Percentiles rank a stretch among this genome's conserved stretches.
Evolutionary conservation across 108 stramenopile species (phyloP).

Genomic region (Skeletonema tropicum): DNA sequence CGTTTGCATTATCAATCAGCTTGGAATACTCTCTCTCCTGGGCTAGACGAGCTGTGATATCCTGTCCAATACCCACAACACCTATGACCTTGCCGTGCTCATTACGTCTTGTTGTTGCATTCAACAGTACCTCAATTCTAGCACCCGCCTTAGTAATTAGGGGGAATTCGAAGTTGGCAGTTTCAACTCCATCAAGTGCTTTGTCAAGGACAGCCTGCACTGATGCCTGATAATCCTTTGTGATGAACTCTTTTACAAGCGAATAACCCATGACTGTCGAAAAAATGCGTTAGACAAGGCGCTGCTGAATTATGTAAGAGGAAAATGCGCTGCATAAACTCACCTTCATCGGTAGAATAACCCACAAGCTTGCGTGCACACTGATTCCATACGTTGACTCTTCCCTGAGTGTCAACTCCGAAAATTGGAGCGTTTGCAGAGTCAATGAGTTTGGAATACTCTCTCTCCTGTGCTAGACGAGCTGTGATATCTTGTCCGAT

Average conservation of each 20-base stretch:
- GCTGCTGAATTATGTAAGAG: too few species aligned
- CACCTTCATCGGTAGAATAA: not conserved
- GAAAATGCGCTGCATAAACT: not conserved
- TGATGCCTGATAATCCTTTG: constrained; percentile 28
- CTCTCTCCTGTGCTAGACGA: constrained; percentile 52
- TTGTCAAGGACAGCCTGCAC: constrained; percentile 53
- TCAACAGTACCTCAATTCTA: constrained; percentile 59
- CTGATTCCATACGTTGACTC: constrained; percentile 72
- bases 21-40: constrained; percentile 44
- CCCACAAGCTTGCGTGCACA: constrained; percentile 18
- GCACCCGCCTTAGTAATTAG: constrained; percentile 59
- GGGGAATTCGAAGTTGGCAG: constrained; percentile 48
- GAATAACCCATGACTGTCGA: constrained; percentile 44
- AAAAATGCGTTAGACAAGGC: too few species aligned
- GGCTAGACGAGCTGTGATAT: constrained; percentile 46
- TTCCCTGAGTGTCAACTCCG: constrained; percentile 74
- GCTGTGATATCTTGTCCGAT: constrained; percentile 80
- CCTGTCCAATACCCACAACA: constrained; percentile 68
- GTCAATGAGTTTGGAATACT: constrained; percentile 75
- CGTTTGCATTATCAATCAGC: constrained; percentile 49
- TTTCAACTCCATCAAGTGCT: constrained; percentile 45
- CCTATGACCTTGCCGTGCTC: constrained; percentile 66
- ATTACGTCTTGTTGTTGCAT: constrained; percentile 75
- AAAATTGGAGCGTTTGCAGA: constrained; percentile 86
- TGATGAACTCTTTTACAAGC: constrained; percentile 49